Evolutionary conservation across 148 eudicot genomes (phyloP), one percentile per base, ranked within the genome.

Genomic region (Rhododendron ferrugineum): DNA sequence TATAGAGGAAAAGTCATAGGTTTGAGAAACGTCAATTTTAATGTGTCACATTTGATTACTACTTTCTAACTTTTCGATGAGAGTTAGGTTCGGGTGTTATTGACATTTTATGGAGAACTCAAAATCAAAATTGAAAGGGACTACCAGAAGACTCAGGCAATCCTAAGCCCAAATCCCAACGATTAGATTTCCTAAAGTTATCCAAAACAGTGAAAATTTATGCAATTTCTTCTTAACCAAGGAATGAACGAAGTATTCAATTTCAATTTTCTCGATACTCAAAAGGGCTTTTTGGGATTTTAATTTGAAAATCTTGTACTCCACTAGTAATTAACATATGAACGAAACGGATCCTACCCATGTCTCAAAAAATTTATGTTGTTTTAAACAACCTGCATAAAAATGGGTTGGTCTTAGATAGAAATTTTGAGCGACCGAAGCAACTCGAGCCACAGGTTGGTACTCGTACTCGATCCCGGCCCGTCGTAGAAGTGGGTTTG

Each of bases 1-100:
- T 10, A 46, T 7, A 77, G 18, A 68, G 83, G 81, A 52, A 64
- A 87, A 84, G 86, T 84, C 85, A 79, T 40, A 84, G 3, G 66
- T 68, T 72, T 83, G 36, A 11, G 36, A 68, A 28, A 2, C 20
- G 68, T 23, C 40, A 49, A 23, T 32, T 34, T 74, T 7, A 5
- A n/a, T 15, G 80, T 85, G 26, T 85, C 47, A 23, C 5, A 68
- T 34, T 85, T 85, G 80, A 73, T 26, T 2, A 26, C 73, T 73
- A 81, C 50, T 86, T 82, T 86, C 64, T 28, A 70, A 28, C 14
- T 30, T 70, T 37, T 70, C 30, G 75, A 14, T 70, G 7, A 52
- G 47, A 42, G 85, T 82, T 86, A 82, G 82, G 88, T 14, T 82
- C 34, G 79, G 26, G 64, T 0, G 64, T 34, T 1, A 5, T 82